Base-by-base conservation (phyloP, 257 asterid species). In the Lantana camara region DNA sequence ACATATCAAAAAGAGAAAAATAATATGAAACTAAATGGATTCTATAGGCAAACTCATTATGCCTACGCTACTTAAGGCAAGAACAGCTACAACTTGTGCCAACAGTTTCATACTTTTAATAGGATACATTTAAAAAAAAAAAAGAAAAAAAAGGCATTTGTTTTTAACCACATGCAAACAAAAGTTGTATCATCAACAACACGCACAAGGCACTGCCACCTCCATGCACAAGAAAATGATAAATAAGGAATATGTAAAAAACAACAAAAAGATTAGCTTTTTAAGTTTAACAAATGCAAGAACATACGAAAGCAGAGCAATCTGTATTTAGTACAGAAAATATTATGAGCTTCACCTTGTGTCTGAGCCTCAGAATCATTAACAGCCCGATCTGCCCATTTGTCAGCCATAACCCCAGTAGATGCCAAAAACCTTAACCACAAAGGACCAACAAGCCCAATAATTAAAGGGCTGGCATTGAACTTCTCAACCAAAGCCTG, bases 401-500 rank as follows among this genome's bases (percentile, higher is more conserved):
- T 85, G 75, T 80, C 96, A 63, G 74, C 70, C 83, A 75, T 52
- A 46, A 89, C 35, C 72, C 84, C 57, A 38, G 83, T 76, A 68
- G 75, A 74, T 57, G 95, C 85, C 73, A 89, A 62, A 38, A 71
- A 75, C 71, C 96, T 80, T 46, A 91, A 71, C 93, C 95, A 91
- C 19, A 86, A 12, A 24, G 93, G 86, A 29, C 92, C 89, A 22
- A 68, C 64, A 20, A 91, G 80, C 63, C 90, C 95, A 68, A 80
- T 51, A 49, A 89, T 79, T 44, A 85, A 65, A 42, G 96, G 92
- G 69, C 87, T 84, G 19, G 74, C 92, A 0, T 73, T 80, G 54
- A 84, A 86, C 67, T 79, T 70, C 79, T 89, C 91, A 60, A 91
- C 90, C 81, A 91, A 76, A 55, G 87, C 83, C 80, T 79, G 78